Evolutionary conservation across 495 filamentous ascomycete species (phyloP).

Genomic region (Terfezia claveryi): DNA sequence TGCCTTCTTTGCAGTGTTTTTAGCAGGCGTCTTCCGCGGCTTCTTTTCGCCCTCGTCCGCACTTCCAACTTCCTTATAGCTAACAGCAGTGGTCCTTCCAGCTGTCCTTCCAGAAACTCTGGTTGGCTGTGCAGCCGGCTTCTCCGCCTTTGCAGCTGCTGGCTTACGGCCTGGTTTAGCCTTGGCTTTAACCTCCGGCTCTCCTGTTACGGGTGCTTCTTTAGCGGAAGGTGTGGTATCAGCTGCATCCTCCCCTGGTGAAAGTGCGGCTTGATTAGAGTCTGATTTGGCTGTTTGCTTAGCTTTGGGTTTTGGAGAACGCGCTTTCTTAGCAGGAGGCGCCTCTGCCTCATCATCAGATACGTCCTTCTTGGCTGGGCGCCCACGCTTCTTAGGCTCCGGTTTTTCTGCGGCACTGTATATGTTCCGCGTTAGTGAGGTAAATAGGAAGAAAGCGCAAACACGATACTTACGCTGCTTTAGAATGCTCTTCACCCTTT

Average conservation of each 20-base stretch:
- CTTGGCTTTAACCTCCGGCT: background rate
- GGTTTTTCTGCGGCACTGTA: conserved; percentile 3
- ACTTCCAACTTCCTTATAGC: background rate
- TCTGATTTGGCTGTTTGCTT: conserved; percentile 5
- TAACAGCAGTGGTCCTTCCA: background rate
- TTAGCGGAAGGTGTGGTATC: background rate
- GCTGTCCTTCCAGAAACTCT: background rate
- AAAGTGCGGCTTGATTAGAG: background rate
- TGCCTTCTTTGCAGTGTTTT: background rate
- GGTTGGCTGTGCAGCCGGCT: conserved; percentile 1
- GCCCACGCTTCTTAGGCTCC: conserved; percentile 10
- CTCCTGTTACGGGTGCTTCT: background rate
- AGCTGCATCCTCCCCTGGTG: background rate
- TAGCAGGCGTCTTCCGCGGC: background rate
- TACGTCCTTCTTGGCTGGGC: conserved; percentile 7
- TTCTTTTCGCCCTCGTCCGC: background rate
- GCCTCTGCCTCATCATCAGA: background rate
- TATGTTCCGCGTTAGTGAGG: too few species aligned
- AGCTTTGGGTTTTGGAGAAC: background rate
- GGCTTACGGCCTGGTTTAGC: background rate
- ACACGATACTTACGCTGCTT: too few species aligned
- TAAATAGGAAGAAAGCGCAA: too few species aligned
- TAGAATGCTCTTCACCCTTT: background rate
- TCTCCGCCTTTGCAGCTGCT: conserved; percentile 4
- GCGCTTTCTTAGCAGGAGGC: conserved; percentile 1